Percentiles rank a stretch among this genome's conserved stretches.
Conservation (phyloP, 2,329 filamentous ascomycete genomes). For the Fusarium sambucinum region DNA sequence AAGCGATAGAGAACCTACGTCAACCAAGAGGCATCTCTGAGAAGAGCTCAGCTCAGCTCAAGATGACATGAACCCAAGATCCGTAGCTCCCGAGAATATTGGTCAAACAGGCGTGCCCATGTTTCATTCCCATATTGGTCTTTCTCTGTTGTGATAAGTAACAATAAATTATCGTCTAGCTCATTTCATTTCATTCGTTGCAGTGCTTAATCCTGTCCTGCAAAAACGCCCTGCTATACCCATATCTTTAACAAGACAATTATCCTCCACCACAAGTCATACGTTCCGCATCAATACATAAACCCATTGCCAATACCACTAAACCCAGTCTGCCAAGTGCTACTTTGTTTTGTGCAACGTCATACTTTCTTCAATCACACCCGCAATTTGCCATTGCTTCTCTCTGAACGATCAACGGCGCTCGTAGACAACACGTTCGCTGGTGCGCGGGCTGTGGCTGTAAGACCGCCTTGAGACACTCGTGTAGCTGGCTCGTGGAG, state of each 20-base stretch:
- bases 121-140: not conserved
- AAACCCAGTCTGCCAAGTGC: conserved; percentile 27
- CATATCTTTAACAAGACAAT: conserved; percentile 13
- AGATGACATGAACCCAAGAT: conserved; percentile 14
- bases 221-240: conserved; percentile 29
- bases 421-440: conserved; percentile 50
- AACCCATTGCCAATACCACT: conserved; percentile 36
- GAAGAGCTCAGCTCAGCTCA: not conserved
- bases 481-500: conserved; percentile 59
- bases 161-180: conserved; percentile 7
- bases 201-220: conserved; percentile 2
- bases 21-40: conserved; percentile 17
- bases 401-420: conserved; percentile 21
- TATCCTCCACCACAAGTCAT: conserved; percentile 10
- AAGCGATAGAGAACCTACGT: conserved; percentile 25
- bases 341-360: conserved; percentile 23
- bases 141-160: not conserved
- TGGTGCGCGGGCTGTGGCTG: conserved; percentile 59
- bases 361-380: conserved; percentile 21
- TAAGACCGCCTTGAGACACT: conserved; percentile 55
- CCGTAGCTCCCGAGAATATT: conserved; percentile 32
- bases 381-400: conserved; percentile 1
- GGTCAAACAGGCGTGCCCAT: conserved; percentile 12
- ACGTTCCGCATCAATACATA: conserved; percentile 26
- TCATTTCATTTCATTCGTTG: conserved; percentile 1